A percentile compares a stretch with the other conserved stretches of the same genome.
Evolutionary conservation across 2,329 filamentous ascomycete genomes (phyloP).

Genomic region (Trematosphaeria pertusa): DNA sequence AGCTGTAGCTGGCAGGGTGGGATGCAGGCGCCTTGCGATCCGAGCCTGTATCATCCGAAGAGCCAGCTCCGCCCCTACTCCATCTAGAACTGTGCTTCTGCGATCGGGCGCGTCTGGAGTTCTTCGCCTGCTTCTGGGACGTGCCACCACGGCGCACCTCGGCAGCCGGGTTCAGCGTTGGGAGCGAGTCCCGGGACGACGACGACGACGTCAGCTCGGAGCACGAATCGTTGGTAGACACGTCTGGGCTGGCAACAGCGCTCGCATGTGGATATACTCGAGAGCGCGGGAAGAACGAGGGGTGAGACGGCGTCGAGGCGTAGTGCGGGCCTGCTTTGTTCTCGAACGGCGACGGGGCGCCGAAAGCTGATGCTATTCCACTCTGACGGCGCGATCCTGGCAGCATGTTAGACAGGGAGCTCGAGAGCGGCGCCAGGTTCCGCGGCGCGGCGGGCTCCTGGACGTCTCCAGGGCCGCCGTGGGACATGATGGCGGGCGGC

Average conservation of each 20-base stretch:
- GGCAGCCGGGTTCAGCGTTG: constrained; percentile 21
- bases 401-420: constrained; percentile 30
- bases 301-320: constrained; percentile 18
- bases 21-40: constrained; percentile 31
- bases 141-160: constrained; percentile 29
- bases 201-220: constrained; percentile 41
- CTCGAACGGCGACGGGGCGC: not conserved
- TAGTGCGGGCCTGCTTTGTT: constrained; percentile 35
- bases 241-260: constrained; percentile 31
- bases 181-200: constrained; percentile 37
- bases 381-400: constrained; percentile 24
- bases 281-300: constrained; percentile 17
- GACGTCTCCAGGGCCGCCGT: constrained; percentile 20
- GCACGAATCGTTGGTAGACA: constrained; percentile 29
- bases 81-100: constrained; percentile 34
- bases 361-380: constrained; percentile 19
- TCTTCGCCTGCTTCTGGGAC: constrained; percentile 36
- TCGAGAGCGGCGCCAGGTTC: constrained; percentile 7
- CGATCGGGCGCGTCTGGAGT: constrained; percentile 34
- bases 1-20: constrained; percentile 22
- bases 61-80: constrained; percentile 33
- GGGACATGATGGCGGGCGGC: constrained; percentile 26
- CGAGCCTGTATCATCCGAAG: constrained; percentile 37
- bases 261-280: constrained; percentile 36
- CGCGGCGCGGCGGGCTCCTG: constrained; percentile 18